Percentiles rank a stretch among this genome's conserved stretches.
These are phyloP conservation scores for Coleophoma eucalyptorum DNA, from an alignment of 2,329 filamentous ascomycete genomes.

Conservation along the genomic window DNA sequence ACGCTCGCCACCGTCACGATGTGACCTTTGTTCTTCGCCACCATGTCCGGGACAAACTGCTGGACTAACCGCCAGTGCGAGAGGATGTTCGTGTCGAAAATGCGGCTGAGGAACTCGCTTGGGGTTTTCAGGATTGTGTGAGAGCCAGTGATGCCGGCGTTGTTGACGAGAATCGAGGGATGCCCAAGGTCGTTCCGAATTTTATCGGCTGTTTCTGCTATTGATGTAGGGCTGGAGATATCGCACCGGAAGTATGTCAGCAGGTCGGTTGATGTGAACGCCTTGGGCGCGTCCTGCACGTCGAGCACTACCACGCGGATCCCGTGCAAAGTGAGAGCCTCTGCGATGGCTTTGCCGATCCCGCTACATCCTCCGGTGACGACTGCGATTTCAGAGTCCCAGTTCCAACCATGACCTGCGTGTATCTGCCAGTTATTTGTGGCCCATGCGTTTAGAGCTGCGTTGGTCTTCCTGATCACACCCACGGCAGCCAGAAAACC, in stretches of 20 bases:
- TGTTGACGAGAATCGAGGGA: slow-evolving; percentile 34
- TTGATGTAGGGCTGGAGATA: slow-evolving; percentile 20
- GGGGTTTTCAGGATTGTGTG: slow-evolving; percentile 42
- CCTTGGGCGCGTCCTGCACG: slow-evolving; percentile 1
- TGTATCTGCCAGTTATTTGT: not conserved
- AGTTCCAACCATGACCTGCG: not conserved
- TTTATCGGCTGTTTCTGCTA: slow-evolving; percentile 34
- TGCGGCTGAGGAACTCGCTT: slow-evolving; percentile 36
- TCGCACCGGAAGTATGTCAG: not conserved
- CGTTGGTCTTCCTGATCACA: not conserved
- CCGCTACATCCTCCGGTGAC: slow-evolving; percentile 70
- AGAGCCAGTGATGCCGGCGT: slow-evolving; percentile 37
- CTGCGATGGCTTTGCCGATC: slow-evolving; percentile 67
- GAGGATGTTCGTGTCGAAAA: slow-evolving; percentile 49
- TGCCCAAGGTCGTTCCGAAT: slow-evolving; percentile 36
- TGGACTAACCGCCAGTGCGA: slow-evolving; percentile 45
- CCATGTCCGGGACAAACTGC: slow-evolving; percentile 49
- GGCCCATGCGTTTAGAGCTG: not conserved
- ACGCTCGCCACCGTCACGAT: slow-evolving; percentile 48
- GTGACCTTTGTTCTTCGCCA: slow-evolving; percentile 47
- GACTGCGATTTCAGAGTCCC: slow-evolving; percentile 54
- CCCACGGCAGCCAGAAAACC: not conserved
- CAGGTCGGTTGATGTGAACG: slow-evolving; percentile 56
- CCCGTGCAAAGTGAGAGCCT: slow-evolving; percentile 55
- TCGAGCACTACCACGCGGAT: slow-evolving; percentile 2